Evolutionary conservation across 2,329 filamentous ascomycete genomes (phyloP).

Genomic region (Elsinoe arachidis): DNA sequence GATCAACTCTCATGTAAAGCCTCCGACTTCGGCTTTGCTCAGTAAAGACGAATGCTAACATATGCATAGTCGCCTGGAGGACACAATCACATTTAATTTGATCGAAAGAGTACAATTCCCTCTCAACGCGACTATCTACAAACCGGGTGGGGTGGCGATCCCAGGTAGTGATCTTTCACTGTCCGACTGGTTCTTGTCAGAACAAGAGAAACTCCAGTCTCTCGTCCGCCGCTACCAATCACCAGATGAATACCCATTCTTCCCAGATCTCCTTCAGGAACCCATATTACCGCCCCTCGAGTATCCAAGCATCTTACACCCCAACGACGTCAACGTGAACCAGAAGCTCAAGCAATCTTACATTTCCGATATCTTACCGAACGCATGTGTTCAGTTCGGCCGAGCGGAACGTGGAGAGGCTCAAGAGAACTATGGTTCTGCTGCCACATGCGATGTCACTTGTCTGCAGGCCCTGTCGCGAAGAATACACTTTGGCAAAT

Average conservation of each 20-base stretch:
- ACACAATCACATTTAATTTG: constrained; percentile 93
- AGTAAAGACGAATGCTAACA: constrained; percentile 58
- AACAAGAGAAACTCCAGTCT: constrained; percentile 86
- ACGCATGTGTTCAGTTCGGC: constrained; percentile 70
- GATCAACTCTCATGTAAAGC: constrained; percentile 42
- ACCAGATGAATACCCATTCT: constrained; percentile 97
- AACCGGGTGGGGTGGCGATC: constrained; percentile 67
- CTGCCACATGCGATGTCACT: constrained; percentile 82
- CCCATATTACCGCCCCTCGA: constrained; percentile 80
- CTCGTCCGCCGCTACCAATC: constrained; percentile 90
- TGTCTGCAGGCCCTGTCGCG: constrained; percentile 84
- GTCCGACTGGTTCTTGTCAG: constrained; percentile 85
- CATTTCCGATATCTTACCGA: constrained; percentile 71
- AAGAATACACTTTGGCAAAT: constrained; percentile 95
- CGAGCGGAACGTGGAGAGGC: constrained; percentile 71
- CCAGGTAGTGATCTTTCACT: constrained; percentile 67
- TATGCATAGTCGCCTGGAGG: constrained; percentile 71
- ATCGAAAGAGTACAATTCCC: constrained; percentile 98
- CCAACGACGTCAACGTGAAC: constrained; percentile 87
- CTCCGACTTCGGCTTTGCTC: background rate
- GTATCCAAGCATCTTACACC: constrained; percentile 81
- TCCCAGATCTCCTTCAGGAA: constrained; percentile 66
- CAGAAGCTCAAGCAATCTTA: constrained; percentile 78
- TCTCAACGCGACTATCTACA: constrained; percentile 80
- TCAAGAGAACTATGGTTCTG: constrained; percentile 90